Evolutionary conservation across 164 flowering plant species (phyloP).

Genomic region (Berberis vulgaris): DNA sequence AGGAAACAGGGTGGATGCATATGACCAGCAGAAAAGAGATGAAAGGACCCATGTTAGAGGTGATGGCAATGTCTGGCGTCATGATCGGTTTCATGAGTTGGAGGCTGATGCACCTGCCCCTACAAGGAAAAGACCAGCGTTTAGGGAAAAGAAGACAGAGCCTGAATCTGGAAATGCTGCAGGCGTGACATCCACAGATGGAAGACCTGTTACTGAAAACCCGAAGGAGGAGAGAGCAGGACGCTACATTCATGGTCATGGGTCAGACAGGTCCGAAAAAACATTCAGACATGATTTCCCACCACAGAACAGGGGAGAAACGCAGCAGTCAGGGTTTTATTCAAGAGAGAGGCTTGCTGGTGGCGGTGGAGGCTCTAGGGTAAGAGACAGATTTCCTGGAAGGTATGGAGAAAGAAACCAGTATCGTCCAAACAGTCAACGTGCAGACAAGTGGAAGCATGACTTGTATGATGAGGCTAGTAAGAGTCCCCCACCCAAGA

Average conservation of each 20-base stretch:
- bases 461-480: slow-evolving; percentile 75
- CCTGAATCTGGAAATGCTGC: slow-evolving; percentile 28
- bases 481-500: slow-evolving; percentile 59
- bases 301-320: slow-evolving; percentile 22
- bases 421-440: slow-evolving; percentile 23
- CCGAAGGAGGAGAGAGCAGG: slow-evolving; percentile 34
- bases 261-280: slow-evolving; percentile 30
- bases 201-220: not conserved
- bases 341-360: slow-evolving; percentile 36
- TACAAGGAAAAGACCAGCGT: slow-evolving; percentile 70
- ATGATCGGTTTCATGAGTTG: slow-evolving; percentile 56
- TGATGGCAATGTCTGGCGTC: slow-evolving; percentile 42
- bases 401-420: slow-evolving; percentile 34
- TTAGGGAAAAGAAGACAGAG: slow-evolving; percentile 65
- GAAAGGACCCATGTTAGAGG: slow-evolving; percentile 28
- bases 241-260: slow-evolving; percentile 16
- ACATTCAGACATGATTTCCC: slow-evolving; percentile 25
- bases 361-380: slow-evolving; percentile 27
- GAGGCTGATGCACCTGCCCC: slow-evolving; percentile 43
- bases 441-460: slow-evolving; percentile 88
- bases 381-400: slow-evolving; percentile 41
- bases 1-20: slow-evolving; percentile 14
- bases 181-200: slow-evolving; percentile 21
- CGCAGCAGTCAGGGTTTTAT: slow-evolving; percentile 22
- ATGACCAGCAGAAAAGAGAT: slow-evolving; percentile 28